These are phyloP conservation scores for Cryptosporidium felis DNA, from an alignment of 169 alveolate genomes.

Conservation along the genomic window DNA sequence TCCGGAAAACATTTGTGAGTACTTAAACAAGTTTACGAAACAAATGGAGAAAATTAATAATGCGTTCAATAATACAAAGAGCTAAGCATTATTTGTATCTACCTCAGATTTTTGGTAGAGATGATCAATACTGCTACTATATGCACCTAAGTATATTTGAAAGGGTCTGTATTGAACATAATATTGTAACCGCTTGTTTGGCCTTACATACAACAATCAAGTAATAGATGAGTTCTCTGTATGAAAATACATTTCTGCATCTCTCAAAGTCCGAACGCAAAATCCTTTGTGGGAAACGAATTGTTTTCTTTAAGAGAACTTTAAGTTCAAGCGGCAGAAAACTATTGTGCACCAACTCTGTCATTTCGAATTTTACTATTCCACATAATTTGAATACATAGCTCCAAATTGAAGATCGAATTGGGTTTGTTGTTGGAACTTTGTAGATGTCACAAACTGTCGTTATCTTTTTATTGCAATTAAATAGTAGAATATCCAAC, in stretches of 20 bases:
- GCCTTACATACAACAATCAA: slow-evolving; percentile 50
- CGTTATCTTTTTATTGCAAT: slow-evolving; percentile 7
- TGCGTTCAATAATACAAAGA: not conserved
- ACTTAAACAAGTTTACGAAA: not conserved
- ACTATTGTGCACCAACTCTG: slow-evolving; percentile 32
- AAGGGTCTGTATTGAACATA: slow-evolving; percentile 24
- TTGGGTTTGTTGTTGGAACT: slow-evolving; percentile 56
- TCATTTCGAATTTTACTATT: slow-evolving; percentile 16
- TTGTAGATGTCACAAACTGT: slow-evolving; percentile 9
- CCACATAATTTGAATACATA: slow-evolving; percentile 50
- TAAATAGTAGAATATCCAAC: slow-evolving; percentile 28
- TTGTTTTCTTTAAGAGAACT: slow-evolving; percentile 11
- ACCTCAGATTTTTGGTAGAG: not conserved
- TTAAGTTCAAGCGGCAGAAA: slow-evolving; percentile 53
- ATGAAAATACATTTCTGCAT: slow-evolving; percentile 42
- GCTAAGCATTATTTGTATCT: not conserved
- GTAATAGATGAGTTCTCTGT: slow-evolving; percentile 26
- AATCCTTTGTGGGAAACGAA: slow-evolving; percentile 12
- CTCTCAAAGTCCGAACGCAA: slow-evolving; percentile 53
- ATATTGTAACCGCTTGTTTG: slow-evolving; percentile 43
- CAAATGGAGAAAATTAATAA: slow-evolving; percentile 7
- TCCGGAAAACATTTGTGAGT: not conserved
- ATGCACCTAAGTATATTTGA: not conserved
- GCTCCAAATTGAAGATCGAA: slow-evolving; percentile 41
- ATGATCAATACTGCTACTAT: not conserved